phyloP scores from a whole-genome alignment of 1,284 basidiomycete genomes.

The Apiotrichum siamense region DNA sequence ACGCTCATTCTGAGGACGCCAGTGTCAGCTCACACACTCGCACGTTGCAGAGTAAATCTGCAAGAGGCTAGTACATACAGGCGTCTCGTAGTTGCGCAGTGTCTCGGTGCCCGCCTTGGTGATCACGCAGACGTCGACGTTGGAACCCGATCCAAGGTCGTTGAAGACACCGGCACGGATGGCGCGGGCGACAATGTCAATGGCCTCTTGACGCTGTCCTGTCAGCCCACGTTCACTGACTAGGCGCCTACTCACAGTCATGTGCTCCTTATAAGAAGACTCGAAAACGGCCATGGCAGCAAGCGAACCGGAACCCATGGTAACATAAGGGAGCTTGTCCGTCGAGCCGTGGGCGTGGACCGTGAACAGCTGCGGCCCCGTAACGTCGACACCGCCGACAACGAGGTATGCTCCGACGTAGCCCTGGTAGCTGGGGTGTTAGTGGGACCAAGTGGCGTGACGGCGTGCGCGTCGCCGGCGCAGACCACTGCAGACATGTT shows the following conservation, averaged over 20 bases:
- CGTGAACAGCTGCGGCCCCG: conserved; percentile 92
- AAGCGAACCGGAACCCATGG: conserved; percentile 93
- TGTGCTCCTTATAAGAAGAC: conserved; percentile 71
- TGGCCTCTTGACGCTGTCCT: conserved; percentile 68
- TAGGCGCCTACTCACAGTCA: conserved; percentile 57
- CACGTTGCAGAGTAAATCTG: too few species aligned
- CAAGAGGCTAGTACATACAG: too few species aligned
- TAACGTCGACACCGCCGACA: conserved; percentile 89
- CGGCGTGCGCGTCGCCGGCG: too few species aligned
- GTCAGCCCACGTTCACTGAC: background rate
- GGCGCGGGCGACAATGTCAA: conserved; percentile 76
- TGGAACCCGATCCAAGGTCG: conserved; percentile 95
- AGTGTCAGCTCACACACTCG: conserved; percentile 34
- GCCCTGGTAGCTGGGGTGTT: conserved; percentile 74
- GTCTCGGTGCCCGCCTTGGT: conserved; percentile 74
- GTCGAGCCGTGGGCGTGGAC: conserved; percentile 96
- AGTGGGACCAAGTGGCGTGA: too few species aligned
- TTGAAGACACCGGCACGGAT: conserved; percentile 98
- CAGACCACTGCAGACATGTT: background rate
- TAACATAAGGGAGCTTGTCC: conserved; percentile 97
- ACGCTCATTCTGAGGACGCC: conserved; percentile 60
- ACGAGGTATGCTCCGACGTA: conserved; percentile 93
- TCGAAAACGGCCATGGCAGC: conserved; percentile 99
- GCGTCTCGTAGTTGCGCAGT: conserved; percentile 84
- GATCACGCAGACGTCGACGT: conserved; percentile 95